Conservation (phyloP, 805 yeast genomes). For the Maudiozyma barnettii region DNA sequence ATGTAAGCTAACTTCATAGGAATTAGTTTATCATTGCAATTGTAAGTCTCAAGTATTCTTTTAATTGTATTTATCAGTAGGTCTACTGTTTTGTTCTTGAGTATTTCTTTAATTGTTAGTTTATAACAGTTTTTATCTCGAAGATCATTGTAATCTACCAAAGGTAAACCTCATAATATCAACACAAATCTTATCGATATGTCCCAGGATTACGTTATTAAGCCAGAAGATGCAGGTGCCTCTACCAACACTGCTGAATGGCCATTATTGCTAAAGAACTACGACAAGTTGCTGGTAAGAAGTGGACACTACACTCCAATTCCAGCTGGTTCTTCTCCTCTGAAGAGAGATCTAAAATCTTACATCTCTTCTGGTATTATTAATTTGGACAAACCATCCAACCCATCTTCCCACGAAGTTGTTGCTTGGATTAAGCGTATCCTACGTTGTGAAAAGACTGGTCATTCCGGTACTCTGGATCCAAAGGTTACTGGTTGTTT, state of each 20-base stretch:
- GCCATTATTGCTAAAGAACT: constrained; percentile 91
- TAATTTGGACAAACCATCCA: constrained; percentile 94
- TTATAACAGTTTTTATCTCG: background rate
- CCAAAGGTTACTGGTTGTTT: constrained; percentile 98
- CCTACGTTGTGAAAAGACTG: constrained; percentile 91
- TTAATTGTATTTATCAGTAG: no score
- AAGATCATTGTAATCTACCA: background rate
- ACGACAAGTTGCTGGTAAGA: constrained; percentile 88
- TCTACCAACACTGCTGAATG: constrained; percentile 83
- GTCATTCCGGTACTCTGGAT: constrained; percentile 98
- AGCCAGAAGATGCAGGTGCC: constrained; percentile 76
- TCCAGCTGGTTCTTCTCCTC: constrained; percentile 90
- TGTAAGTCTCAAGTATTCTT: no score
- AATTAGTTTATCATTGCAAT: no score
- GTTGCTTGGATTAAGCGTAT: constrained; percentile 99
- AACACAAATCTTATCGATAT: constrained; percentile 23
- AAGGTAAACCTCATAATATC: background rate
- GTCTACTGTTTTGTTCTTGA: no score
- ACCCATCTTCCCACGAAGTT: constrained; percentile 97
- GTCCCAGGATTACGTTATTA: constrained; percentile 69
- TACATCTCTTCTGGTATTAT: constrained; percentile 93
- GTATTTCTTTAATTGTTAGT: background rate
- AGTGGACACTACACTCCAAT: constrained; percentile 96
- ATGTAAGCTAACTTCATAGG: no score
- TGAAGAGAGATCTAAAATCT: constrained; percentile 84